Conservation (phyloP, 257 asterid species). For the Misopates orontium region DNA sequence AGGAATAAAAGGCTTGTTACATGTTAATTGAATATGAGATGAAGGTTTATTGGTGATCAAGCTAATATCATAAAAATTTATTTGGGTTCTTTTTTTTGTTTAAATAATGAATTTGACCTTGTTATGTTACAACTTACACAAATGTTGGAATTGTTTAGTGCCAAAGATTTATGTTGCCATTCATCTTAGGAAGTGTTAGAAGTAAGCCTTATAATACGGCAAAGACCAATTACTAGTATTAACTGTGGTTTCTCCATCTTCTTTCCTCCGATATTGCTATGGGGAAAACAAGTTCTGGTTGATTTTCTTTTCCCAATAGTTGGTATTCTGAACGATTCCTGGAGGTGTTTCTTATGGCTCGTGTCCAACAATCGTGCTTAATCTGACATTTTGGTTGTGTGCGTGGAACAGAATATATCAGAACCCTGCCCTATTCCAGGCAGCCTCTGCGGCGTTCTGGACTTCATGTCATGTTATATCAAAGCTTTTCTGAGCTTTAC, state of each 20-base stretch:
- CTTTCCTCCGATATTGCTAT: no score
- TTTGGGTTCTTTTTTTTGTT: no score
- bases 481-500: slow-evolving; percentile 66
- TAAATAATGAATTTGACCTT: not conserved
- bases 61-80: not conserved
- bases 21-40: no score
- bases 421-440: slow-evolving; percentile 81
- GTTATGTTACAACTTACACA: not conserved
- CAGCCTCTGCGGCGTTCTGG: slow-evolving; percentile 93
- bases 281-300: no score
- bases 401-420: slow-evolving; percentile 71
- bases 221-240: no score
- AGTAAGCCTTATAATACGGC: no score
- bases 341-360: not conserved
- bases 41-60: slow-evolving; percentile 3
- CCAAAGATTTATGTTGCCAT: no score
- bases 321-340: not conserved
- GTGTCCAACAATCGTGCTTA: not conserved
- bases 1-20: no score
- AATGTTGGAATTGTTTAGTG: not conserved
- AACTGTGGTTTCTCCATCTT: no score
- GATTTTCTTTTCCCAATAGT: no score
- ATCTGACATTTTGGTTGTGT: slow-evolving; percentile 8
- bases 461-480: slow-evolving; percentile 85
- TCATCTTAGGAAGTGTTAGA: no score